phyloP scores from a whole-genome alignment of 2,329 filamentous ascomycete species.

The Trichoderma sp. region DNA sequence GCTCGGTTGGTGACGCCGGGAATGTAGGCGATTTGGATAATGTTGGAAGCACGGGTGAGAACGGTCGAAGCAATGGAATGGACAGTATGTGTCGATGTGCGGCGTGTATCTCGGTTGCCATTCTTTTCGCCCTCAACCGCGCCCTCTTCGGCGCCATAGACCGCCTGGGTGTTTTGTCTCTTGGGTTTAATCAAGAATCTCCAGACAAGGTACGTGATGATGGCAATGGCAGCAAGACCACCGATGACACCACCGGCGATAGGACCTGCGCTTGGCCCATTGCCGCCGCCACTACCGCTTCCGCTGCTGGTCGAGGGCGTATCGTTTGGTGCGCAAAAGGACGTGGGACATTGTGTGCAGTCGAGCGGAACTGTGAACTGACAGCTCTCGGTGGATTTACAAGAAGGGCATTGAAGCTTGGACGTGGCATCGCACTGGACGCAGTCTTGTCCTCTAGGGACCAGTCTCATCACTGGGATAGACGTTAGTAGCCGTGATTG shows the following conservation, averaged over 20 bases:
- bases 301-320: constrained; percentile 29
- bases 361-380: constrained; percentile 50
- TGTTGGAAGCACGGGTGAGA: constrained; percentile 93
- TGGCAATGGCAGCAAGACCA: constrained; percentile 74
- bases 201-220: constrained; percentile 81
- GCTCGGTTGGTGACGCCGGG: constrained; percentile 94
- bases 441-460: constrained; percentile 48
- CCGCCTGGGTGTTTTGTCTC: constrained; percentile 61
- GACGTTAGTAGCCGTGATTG: background rate
- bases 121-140: constrained; percentile 50
- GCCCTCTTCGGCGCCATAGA: constrained; percentile 62
- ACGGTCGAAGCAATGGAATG: constrained; percentile 94
- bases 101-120: constrained; percentile 50
- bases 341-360: constrained; percentile 53
- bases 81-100: constrained; percentile 82
- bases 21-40: constrained; percentile 99
- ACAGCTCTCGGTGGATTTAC: constrained; percentile 49
- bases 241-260: constrained; percentile 93
- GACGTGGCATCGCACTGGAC: constrained; percentile 51
- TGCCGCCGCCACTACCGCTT: constrained; percentile 34
- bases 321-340: constrained; percentile 49
- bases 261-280: constrained; percentile 72
- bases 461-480: constrained; percentile 39
- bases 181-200: constrained; percentile 83
- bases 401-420: constrained; percentile 51